Evolutionary conservation across 2,329 filamentous ascomycete species (phyloP), one percentile per base, ranked within the genome.

Genomic region (Phialophora chinensis): DNA sequence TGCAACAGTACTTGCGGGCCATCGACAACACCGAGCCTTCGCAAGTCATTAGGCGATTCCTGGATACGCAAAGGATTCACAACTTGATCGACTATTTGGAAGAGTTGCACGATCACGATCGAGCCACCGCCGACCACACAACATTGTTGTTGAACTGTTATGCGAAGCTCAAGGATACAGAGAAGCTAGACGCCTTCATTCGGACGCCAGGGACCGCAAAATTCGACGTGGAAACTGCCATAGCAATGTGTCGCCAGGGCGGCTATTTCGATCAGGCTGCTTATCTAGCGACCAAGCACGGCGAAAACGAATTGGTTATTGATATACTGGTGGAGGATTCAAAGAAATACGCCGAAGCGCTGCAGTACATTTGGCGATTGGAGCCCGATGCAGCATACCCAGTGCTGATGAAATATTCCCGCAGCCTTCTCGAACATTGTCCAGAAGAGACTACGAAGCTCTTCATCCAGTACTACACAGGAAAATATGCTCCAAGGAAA

Each of bases 61-160:
- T 99, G 44, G 95, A 99, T 75, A 98, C 95, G 0, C 95, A 99
- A 84, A 87, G 93, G 69, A 97, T 99, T 79, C 93, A 97, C 73
- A 99, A 98, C 75, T 83, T 99, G 31, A 98, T 99, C 63, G 92
- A 96, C 75, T 99, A 98, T 74, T 84, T 99, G 1, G 96, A 99
- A 79, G 93, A 99, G 78, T 83, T 99, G 17, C 95, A 99, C 74
- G 93, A 98, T 69, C 92, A 96, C 73, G 89, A 94, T 74, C 94
- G 90, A 75, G 96, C 95, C 0, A 97, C 94, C 1, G 90, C 93
- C 1, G 95, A 99, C 72, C 95, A 99, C 73, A 99, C 95, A 0
- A 99, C 95, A 0, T 82, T 99, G 11, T 84, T 99, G 0, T 82
- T 99, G 52, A 99, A 99, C 76, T 99, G 95, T 79, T 99, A 99